Percentiles rank a stretch among this genome's conserved stretches.
Conservation (phyloP, 2,329 filamentous ascomycete species). For the Decorospora gaudefroyi region DNA sequence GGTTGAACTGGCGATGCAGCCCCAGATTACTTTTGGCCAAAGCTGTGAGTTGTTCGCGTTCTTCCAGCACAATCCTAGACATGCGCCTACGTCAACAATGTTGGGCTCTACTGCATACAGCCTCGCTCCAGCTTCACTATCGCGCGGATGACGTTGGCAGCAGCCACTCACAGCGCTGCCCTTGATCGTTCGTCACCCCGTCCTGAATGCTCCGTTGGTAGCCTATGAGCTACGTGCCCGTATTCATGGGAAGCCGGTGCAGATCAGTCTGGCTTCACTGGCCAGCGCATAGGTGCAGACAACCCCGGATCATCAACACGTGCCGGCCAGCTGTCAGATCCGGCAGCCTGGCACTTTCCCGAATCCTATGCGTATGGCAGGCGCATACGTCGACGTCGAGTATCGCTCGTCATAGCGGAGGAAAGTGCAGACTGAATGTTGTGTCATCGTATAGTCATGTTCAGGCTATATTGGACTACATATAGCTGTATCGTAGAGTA, state of each 20-base stretch:
- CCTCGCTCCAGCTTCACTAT: slow-evolving; percentile 27
- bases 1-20: no score
- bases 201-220: slow-evolving; percentile 32
- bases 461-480: no score
- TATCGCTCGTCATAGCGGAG: no score
- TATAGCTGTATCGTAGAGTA: no score
- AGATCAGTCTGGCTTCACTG: slow-evolving; percentile 22
- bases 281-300: slow-evolving; percentile 48
- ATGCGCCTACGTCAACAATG: slow-evolving; percentile 6
- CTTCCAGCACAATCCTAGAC: slow-evolving; percentile 16
- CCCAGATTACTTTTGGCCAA: slow-evolving; percentile 3
- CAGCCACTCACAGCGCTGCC: slow-evolving; percentile 28
- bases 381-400: background rate
- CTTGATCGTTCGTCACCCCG: slow-evolving; percentile 23
- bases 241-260: slow-evolving; percentile 33
- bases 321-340: slow-evolving; percentile 8
- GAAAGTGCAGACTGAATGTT: no score
- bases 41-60: slow-evolving; percentile 28
- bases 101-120: slow-evolving; percentile 20
- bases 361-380: background rate
- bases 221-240: slow-evolving; percentile 45
- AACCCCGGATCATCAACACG: slow-evolving; percentile 5
- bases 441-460: no score
- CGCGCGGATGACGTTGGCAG: slow-evolving; percentile 24
- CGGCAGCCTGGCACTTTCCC: slow-evolving; percentile 4